phyloP scores from a whole-genome alignment of 108 stramenopile genomes.

The Cyclotella sp. region DNA sequence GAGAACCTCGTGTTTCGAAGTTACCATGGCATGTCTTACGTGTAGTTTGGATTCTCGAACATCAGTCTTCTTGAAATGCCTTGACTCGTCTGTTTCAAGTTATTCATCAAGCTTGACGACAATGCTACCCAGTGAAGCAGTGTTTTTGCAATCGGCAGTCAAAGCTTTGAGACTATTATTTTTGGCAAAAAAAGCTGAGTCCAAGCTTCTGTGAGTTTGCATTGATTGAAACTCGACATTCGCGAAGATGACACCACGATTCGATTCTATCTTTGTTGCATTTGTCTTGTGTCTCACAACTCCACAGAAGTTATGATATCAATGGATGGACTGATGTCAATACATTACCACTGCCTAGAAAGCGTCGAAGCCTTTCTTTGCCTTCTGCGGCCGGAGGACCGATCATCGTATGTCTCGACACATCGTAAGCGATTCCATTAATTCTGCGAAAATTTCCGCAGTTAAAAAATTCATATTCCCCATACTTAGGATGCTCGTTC shows the following conservation, averaged over 20 bases:
- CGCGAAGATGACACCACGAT: background rate
- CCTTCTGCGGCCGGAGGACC: constrained; percentile 76
- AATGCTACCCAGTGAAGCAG: constrained; percentile 82
- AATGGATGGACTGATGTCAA: constrained; percentile 69
- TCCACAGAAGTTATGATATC: constrained; percentile 61
- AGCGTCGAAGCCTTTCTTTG: constrained; percentile 41
- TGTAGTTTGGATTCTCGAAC: background rate
- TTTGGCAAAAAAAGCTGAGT: constrained; percentile 72
- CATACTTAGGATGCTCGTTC: background rate
- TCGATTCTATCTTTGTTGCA: background rate
- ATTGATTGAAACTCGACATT: background rate
- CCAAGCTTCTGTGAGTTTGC: constrained; percentile 55
- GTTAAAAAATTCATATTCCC: too few species aligned
- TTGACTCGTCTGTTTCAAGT: constrained; percentile 32
- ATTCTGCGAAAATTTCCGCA: too few species aligned
- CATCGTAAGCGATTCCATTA: too few species aligned
- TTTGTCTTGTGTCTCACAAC: background rate
- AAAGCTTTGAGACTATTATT: constrained; percentile 64
- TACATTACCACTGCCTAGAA: constrained; percentile 48
- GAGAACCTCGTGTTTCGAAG: background rate
- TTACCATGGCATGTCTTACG: background rate
- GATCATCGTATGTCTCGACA: constrained; percentile 78
- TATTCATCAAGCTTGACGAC: constrained; percentile 63
- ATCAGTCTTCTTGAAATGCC: background rate
- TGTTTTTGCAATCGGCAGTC: constrained; percentile 54